Base-by-base conservation (phyloP, 192 early-diverging fungal genomes). In the Coemansia sp. region DNA sequence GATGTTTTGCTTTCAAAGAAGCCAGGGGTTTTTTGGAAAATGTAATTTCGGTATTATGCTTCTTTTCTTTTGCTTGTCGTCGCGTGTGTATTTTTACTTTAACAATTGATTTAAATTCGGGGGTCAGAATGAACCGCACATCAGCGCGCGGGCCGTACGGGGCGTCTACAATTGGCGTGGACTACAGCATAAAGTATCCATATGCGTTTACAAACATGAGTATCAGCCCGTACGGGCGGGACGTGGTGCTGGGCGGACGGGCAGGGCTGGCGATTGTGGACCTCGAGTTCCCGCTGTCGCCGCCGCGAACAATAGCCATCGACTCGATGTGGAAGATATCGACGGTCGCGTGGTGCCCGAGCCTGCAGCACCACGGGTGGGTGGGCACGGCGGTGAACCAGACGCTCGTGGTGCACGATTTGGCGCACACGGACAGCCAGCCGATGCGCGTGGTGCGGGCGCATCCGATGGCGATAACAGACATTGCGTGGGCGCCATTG, bases 141-240 rank as follows among this genome's bases (percentile, higher is more conserved):
- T 18, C 55, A 24, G 46, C 56, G 42, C 35, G 33, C 10, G 18
- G 53, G 53, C 53, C 56, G 23, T 44, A 64, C 45, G 53, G 31
- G n/a, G 55, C 55, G 51, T 65, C 72, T 10, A 65, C 72, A 29
- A 69, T 75, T 44, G 60, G 57, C 2, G 45, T 38, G 11, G 62
- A 75, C 66, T 56, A 64, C 38, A 71, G 75, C 40, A 50, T 78
- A 11, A 43, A 54, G 40, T 78, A 78, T 46, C 69, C 69, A 10
- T 58, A 62, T 31, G 65, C 38, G 2, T 71, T 78, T 49, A 78
- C 69, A 22, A 49, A 56, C 23, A 56, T 78, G 50, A 71, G 75
- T 38, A 62, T 71, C 8, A 78, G 75, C n/a, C 75, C 75, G 28
- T 65, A 78, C 35, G 67, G 69, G 9, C 75, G 75, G 14, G 75